Base-by-base conservation (phyloP, 768 basidiomycete genomes). In the Nidularia sp. region DNA sequence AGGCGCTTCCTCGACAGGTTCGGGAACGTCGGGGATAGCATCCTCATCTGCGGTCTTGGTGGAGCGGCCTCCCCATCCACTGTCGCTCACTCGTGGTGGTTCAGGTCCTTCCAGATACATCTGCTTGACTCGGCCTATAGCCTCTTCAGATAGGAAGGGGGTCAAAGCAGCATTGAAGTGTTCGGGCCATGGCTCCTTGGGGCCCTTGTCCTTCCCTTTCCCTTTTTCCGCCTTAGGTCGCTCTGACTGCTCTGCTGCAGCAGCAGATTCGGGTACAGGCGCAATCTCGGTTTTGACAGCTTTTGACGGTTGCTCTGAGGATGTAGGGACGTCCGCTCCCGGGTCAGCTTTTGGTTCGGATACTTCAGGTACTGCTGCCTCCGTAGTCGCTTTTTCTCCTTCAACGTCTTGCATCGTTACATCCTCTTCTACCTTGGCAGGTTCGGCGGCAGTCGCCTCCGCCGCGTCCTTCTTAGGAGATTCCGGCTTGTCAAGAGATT, bases 51-150 rank as follows among this genome's bases (percentile, higher is more conserved):
- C 57, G 36, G 61, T 45, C 57, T 70, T 76, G 2, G 70, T 52
- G 32, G 67, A 62, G 50, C 81, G 78, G 36, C 76, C 74, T 25
- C 69, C 82, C 90, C 90, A 94, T 7, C 92, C 92, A 51, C 67
- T 71, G 67, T 94, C 90, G 55, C 83, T 84, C 41, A 81, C 74
- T 53, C 84, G 75, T 0, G 90, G 89, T 34, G 89, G 85, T 53
- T 87, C 84, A 4, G 85, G 83, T 1, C 95, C 94, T 69, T 96
- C 87, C 15, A 92, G 71, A 54, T 78, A 88, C 66, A 97, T 82
- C 39, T 77, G 70, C 64, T 87, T 92, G 36, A 98, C 67, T 35
- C 82, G 71, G 25, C 66, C 61, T 33, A 93, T 79, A 4, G 76
- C 76, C 15, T 77, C 75, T 50, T 77, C 74, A 3, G 88, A 78